Percentiles rank a stretch among this genome's conserved stretches.
Conservation (phyloP, 1,139 yeast species). For the Saccharomyces pastorianus region DNA sequence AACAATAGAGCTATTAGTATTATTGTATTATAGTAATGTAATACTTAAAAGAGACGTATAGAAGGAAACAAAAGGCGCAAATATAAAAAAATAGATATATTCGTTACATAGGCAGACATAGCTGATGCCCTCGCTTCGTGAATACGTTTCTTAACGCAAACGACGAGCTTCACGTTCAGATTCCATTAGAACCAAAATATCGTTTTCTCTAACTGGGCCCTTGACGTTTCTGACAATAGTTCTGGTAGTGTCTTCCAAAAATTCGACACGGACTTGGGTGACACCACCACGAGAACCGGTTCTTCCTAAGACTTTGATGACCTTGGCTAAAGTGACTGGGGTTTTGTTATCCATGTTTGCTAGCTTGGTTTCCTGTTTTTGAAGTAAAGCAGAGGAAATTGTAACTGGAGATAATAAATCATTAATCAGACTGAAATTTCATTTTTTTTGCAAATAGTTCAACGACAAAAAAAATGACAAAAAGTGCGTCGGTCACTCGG, state of each 20-base stretch:
- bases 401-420: neutral
- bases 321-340: slow-evolving; percentile 99
- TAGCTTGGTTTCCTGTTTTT: slow-evolving; percentile 4
- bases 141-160: slow-evolving; percentile 38
- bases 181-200: slow-evolving; percentile 98
- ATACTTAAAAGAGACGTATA: neutral
- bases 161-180: slow-evolving; percentile 96
- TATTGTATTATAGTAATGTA: neutral
- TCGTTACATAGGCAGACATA: neutral
- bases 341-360: slow-evolving; percentile 63
- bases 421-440: neutral
- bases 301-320: slow-evolving; percentile 98
- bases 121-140: neutral
- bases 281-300: slow-evolving; percentile 99
- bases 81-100: neutral
- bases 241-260: slow-evolving; percentile 96
- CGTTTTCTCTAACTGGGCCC: slow-evolving; percentile 99
- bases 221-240: slow-evolving; percentile 99
- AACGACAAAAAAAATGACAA: neutral
- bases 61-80: neutral
- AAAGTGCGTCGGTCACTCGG: neutral
- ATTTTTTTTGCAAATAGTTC: neutral
- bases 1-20: neutral
- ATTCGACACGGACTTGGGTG: slow-evolving; percentile 99
- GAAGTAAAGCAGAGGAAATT: neutral